A percentile compares a stretch with the other conserved stretches of the same genome.
These are phyloP conservation scores for Collybiopsis confluens DNA, from an alignment of 768 basidiomycete species.

Conservation along the genomic window DNA sequence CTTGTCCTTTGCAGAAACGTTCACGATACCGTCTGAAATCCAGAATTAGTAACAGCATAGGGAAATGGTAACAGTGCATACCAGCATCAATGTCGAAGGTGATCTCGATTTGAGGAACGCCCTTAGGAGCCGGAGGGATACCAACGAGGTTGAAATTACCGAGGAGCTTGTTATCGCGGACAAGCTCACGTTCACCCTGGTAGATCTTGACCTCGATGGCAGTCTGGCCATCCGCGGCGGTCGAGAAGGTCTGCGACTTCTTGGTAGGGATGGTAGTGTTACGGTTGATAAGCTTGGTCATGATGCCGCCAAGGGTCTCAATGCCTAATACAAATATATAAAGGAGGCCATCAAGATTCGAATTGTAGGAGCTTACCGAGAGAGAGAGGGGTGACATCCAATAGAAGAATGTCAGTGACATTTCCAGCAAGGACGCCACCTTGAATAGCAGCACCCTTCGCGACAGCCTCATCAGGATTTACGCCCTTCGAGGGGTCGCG, in stretches of 20 bases:
- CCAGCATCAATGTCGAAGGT: conserved; percentile 97
- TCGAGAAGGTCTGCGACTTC: conserved; percentile 99
- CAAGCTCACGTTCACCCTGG: conserved; percentile 99
- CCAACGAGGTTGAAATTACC: conserved; percentile 99
- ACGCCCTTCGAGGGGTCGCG: conserved; percentile 98
- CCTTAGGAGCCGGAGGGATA: conserved; percentile 84
- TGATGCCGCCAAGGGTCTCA: conserved; percentile 98
- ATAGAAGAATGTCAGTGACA: conserved; percentile 91
- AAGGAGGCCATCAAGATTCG: neutral
- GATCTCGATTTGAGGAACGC: conserved; percentile 83
- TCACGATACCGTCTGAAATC: conserved; percentile 83
- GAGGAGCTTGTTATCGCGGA: conserved; percentile 96
- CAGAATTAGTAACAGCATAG: conserved; percentile 6
- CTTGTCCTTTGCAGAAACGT: conserved; percentile 95
- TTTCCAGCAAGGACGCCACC: conserved; percentile 97
- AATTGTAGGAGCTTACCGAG: conserved; percentile 33
- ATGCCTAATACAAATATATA: conserved; percentile 43
- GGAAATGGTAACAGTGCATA: conserved; percentile 24
- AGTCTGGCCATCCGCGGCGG: conserved; percentile 98
- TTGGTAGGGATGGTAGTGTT: conserved; percentile 99
- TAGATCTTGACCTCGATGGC: conserved; percentile 99
- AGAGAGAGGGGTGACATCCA: conserved; percentile 95
- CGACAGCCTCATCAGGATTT: conserved; percentile 99
- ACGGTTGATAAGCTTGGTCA: conserved; percentile 97
- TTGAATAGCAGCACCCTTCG: conserved; percentile 97